These are phyloP conservation scores for Chalaropsis thielavioides DNA, from an alignment of 2,329 filamentous ascomycete species.

Conservation along the genomic window DNA sequence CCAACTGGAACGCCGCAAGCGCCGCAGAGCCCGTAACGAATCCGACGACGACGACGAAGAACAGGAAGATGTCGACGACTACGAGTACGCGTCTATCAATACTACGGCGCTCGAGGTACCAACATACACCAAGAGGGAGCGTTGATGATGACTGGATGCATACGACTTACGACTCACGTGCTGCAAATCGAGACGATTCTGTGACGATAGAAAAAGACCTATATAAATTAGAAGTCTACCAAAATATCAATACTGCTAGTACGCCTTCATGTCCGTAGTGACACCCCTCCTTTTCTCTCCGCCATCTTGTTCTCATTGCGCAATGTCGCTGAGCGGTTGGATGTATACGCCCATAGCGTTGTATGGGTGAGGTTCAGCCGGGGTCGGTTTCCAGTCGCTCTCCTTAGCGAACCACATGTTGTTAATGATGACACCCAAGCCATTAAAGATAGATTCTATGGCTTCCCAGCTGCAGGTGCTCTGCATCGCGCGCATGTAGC, in stretches of 20 bases:
- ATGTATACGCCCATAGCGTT: background rate
- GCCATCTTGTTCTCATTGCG: background rate
- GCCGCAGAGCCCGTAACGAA: conserved; percentile 5
- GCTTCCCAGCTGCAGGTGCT: conserved; percentile 38
- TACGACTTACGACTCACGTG: background rate
- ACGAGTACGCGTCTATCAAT: conserved; percentile 13
- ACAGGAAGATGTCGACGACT: conserved; percentile 8
- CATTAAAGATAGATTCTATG: conserved; percentile 14
- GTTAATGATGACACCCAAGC: conserved; percentile 10
- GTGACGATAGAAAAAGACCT: background rate
- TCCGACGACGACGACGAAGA: conserved; percentile 10
- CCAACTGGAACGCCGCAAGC: conserved; percentile 9
- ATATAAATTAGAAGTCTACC: background rate
- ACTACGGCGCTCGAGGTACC: background rate
- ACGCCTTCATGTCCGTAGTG: background rate
- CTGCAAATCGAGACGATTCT: background rate
- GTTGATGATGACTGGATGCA: background rate
- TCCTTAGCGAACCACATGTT: conserved; percentile 12
- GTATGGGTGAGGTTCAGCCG: background rate
- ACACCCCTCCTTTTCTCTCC: background rate
- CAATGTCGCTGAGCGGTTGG: background rate
- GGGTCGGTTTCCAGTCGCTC: background rate
- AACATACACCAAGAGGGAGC: background rate
- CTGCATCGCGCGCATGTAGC: conserved; percentile 41
- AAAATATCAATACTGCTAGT: background rate